These are phyloP conservation scores for Chloris gayana DNA, from an alignment of 176 grass and related monocot genomes.

Conservation along the genomic window DNA sequence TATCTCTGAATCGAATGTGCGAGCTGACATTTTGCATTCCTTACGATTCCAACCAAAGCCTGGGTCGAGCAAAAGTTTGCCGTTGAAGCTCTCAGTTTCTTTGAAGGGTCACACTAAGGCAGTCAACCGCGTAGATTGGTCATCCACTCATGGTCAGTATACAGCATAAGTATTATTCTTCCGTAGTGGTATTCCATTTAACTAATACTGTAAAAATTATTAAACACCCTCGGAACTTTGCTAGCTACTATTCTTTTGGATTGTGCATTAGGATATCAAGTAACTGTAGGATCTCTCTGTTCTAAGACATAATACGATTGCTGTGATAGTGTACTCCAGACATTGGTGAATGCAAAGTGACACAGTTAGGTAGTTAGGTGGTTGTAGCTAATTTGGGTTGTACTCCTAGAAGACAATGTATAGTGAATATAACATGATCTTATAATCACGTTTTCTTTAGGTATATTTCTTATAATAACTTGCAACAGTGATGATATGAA, in stretches of 20 bases:
- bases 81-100: constrained; percentile 53
- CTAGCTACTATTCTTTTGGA: not conserved
- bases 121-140: constrained; percentile 85
- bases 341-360: not conserved
- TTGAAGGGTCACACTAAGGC: constrained; percentile 64
- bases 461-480: too few species aligned
- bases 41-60: constrained; percentile 45
- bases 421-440: too few species aligned
- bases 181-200: not conserved
- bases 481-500: not conserved
- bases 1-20: constrained; percentile 52
- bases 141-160: constrained; percentile 63
- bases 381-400: too few species aligned
- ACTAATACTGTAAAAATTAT: too few species aligned
- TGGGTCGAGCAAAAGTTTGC: constrained; percentile 40
- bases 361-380: too few species aligned
- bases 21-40: constrained; percentile 56
- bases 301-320: not conserved
- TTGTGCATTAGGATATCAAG: not conserved
- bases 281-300: not conserved
- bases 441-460: too few species aligned
- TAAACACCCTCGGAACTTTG: not conserved
- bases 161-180: constrained; percentile 19
- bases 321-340: not conserved
- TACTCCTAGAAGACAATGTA: too few species aligned